Base-by-base conservation (phyloP, 306 rosid species). In the Vigna radiata region DNA sequence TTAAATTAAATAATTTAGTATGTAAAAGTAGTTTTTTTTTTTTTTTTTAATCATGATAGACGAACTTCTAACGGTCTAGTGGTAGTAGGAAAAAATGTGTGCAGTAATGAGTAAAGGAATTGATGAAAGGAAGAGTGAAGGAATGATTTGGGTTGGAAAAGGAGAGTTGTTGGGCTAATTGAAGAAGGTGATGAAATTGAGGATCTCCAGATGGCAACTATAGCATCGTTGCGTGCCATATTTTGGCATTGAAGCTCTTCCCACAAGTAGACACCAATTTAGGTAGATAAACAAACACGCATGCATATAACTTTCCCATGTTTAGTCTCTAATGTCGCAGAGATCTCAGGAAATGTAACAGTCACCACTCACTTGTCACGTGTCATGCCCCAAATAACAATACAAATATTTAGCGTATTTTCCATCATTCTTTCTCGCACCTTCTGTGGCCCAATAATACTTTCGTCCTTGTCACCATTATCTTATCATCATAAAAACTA, bases 361-460 rank as follows among this genome's bases (percentile, higher is more conserved):
- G 1, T 41, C 77, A 72, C 77, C 31, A 4, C 4, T 29, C 31
- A 4, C 31, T 29, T 29, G 1, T 72, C 55, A 55, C 68, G 68
- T 56, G 68, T 23, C 56, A 39, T 73, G 68, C 55, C 56, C 56
- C 36, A 43, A 8, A 16, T 7, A 25, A 73, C 6, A 73, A 36
- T 23, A 44, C 23, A 8, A 63, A 3, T 65, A 11, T 17, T 12
- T 39, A 41, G 31, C 52, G n/a, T 6, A 17, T 18, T 27, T 56
- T 3, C n/a, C 12, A 23, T 56, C 11, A 59, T 59, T 25, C 4
- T 27, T 59, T 36, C 25, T 63, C 48, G 15, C 19, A 63, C 8
- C 48, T 63, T 33, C 47, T 63, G 69, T 63, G 48, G 48, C 48
- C 48, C 47, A 6, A 36, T 16, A 6, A 36, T 16, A 36, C 48